A percentile compares a stretch with the other conserved stretches of the same genome.
These are phyloP conservation scores for Nicotiana noctiflora DNA, from an alignment of 257 asterid genomes.

Conservation along the genomic window DNA sequence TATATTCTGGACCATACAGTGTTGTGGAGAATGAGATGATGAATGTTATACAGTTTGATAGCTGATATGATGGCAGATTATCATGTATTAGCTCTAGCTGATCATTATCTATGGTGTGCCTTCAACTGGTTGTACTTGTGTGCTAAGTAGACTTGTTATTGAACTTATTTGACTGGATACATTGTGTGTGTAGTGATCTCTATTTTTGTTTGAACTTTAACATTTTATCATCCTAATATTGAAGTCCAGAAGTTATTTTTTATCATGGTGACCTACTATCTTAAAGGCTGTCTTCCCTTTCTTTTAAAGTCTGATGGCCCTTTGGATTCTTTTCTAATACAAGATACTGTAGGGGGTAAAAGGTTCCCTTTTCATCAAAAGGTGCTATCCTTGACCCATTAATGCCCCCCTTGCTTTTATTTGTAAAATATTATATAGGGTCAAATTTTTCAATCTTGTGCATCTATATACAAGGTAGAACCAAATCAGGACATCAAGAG, in stretches of 20 bases:
- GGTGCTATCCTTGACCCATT: too few relatives aligned
- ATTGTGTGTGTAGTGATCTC: too few relatives aligned
- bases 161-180: not conserved
- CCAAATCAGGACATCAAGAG: too few relatives aligned
- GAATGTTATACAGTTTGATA: conserved; percentile 21
- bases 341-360: too few relatives aligned
- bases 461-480: too few relatives aligned
- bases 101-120: conserved; percentile 21
- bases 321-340: not conserved
- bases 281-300: not conserved
- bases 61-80: conserved; percentile 42
- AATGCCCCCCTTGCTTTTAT: too few relatives aligned
- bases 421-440: too few relatives aligned
- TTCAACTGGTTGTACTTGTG: not conserved
- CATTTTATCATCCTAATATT: not conserved
- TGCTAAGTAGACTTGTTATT: not conserved
- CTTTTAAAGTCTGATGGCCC: not conserved
- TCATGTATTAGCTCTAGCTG: conserved; percentile 76
- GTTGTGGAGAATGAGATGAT: conserved; percentile 21
- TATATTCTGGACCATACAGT: not conserved
- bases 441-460: too few relatives aligned
- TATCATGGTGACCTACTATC: not conserved
- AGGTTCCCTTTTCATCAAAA: too few relatives aligned
- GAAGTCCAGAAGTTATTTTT: not conserved
- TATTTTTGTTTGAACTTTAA: not conserved